These are phyloP conservation scores for Ulota crispa DNA, from an alignment of 225 moss, liverwort and hornwort genomes.

Conservation along the genomic window DNA sequence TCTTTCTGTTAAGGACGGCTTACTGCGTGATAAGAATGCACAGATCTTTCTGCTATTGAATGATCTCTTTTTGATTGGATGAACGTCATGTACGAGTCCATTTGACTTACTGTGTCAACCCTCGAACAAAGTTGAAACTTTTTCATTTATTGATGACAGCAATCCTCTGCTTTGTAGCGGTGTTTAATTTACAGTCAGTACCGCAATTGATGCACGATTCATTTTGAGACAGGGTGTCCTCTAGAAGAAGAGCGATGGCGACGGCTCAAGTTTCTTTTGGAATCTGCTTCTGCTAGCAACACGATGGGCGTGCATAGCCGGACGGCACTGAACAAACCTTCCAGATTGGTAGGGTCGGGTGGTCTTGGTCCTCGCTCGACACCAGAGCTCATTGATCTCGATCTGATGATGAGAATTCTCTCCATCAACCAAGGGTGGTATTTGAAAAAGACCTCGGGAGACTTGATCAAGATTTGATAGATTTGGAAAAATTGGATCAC, in stretches of 20 bases:
- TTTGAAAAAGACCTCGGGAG: slow-evolving; percentile 3
- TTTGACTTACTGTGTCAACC: no score
- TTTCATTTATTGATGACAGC: not conserved
- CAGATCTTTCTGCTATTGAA: not conserved
- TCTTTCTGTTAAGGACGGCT: not conserved
- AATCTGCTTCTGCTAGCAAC: slow-evolving; percentile 35
- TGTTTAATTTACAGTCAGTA: slow-evolving; percentile 2
- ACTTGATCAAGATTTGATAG: slow-evolving; percentile 17
- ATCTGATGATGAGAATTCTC: slow-evolving; percentile 37
- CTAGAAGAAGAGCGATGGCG: slow-evolving; percentile 49
- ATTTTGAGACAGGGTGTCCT: slow-evolving; percentile 40
- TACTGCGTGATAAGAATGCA: not conserved
- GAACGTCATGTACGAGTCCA: no score
- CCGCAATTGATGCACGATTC: slow-evolving; percentile 9
- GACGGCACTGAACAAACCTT: slow-evolving; percentile 8
- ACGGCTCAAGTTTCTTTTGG: slow-evolving; percentile 41
- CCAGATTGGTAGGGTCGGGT: slow-evolving; percentile 6
- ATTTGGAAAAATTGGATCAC: slow-evolving; percentile 24
- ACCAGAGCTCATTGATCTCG: slow-evolving; percentile 41
- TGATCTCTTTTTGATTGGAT: no score
- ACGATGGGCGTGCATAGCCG: slow-evolving; percentile 25
- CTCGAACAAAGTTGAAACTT: not conserved
- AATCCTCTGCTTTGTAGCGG: not conserved
- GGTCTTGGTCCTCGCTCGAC: not conserved
- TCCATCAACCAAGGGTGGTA: slow-evolving; percentile 8